Conservation (phyloP, 2,329 filamentous ascomycete genomes). For the Colletotrichum nymphaeae region DNA sequence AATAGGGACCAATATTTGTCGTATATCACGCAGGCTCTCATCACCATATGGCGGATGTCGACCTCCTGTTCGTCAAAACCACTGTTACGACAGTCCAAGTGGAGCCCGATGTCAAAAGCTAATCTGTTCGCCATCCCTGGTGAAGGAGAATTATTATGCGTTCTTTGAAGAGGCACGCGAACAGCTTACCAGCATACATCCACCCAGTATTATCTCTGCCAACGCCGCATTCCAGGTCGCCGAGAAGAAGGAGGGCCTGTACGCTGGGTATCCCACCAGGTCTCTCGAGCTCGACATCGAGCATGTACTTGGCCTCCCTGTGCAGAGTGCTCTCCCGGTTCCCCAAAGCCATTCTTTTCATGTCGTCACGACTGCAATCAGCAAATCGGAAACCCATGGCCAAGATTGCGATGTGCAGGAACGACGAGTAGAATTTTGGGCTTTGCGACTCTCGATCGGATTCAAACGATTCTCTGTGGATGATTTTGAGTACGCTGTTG, state of each 20-base stretch:
- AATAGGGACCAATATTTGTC: slow-evolving; percentile 68
- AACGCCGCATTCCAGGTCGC: slow-evolving; percentile 64
- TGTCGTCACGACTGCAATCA: slow-evolving; percentile 59
- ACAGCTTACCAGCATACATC: slow-evolving; percentile 61
- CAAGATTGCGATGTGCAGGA: slow-evolving; percentile 62
- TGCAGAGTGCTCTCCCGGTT: slow-evolving; percentile 64
- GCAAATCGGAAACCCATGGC: slow-evolving; percentile 64
- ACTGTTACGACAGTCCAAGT: slow-evolving; percentile 55
- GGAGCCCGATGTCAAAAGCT: slow-evolving; percentile 60
- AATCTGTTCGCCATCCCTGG: slow-evolving; percentile 56
- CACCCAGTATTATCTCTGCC: slow-evolving; percentile 65
- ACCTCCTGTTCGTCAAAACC: slow-evolving; percentile 58
- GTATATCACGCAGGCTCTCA: slow-evolving; percentile 63
- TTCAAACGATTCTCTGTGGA: slow-evolving; percentile 62
- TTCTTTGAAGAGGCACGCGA: slow-evolving; percentile 33
- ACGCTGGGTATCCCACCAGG: slow-evolving; percentile 64
- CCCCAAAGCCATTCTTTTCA: slow-evolving; percentile 57
- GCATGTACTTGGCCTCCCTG: slow-evolving; percentile 64
- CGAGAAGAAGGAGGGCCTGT: slow-evolving; percentile 61
- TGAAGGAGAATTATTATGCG: slow-evolving; percentile 17
- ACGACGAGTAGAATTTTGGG: slow-evolving; percentile 62
- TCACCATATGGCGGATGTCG: slow-evolving; percentile 61
- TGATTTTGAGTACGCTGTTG: slow-evolving; percentile 60
- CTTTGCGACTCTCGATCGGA: slow-evolving; percentile 57
- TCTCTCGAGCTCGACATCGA: slow-evolving; percentile 63